Evolutionary conservation across 176 grass and related monocot species (phyloP).

Genomic region (Urochloa ruziziensis): DNA sequence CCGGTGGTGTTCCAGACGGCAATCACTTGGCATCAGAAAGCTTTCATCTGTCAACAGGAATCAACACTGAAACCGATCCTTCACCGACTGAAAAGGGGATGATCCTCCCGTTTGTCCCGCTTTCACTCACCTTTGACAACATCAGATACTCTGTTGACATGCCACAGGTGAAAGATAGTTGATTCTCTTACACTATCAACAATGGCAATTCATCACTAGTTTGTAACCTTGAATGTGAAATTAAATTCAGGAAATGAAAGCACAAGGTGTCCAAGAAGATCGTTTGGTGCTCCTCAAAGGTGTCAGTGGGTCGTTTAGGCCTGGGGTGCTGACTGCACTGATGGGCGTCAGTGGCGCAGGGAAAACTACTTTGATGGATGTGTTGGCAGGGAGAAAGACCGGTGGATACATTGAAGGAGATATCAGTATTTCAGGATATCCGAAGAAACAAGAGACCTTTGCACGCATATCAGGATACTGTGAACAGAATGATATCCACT

Average conservation of each 20-base stretch:
- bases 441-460: constrained; percentile 91
- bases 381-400: constrained; percentile 92
- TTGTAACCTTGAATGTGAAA: constrained; percentile 15
- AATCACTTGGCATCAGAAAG: constrained; percentile 44
- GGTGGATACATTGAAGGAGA: constrained; percentile 81
- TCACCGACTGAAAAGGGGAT: constrained; percentile 59
- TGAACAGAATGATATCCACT: constrained; percentile 92
- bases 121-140: constrained; percentile 78
- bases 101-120: constrained; percentile 84
- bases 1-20: constrained; percentile 44
- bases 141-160: constrained; percentile 93
- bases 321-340: constrained; percentile 83
- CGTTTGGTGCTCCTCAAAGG: constrained; percentile 72
- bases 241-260: constrained; percentile 90
- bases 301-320: constrained; percentile 90
- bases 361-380: constrained; percentile 96
- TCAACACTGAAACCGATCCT: constrained; percentile 11
- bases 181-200: neutral
- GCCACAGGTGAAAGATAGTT: constrained; percentile 62
- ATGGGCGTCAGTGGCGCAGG: constrained; percentile 98
- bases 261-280: constrained; percentile 62
- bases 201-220: neutral
- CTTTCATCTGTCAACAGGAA: constrained; percentile 19
- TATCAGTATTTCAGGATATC: constrained; percentile 85
- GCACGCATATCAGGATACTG: constrained; percentile 93